Conservation (phyloP, 75 land plant species). For the Cunninghamia lanceolata region DNA sequence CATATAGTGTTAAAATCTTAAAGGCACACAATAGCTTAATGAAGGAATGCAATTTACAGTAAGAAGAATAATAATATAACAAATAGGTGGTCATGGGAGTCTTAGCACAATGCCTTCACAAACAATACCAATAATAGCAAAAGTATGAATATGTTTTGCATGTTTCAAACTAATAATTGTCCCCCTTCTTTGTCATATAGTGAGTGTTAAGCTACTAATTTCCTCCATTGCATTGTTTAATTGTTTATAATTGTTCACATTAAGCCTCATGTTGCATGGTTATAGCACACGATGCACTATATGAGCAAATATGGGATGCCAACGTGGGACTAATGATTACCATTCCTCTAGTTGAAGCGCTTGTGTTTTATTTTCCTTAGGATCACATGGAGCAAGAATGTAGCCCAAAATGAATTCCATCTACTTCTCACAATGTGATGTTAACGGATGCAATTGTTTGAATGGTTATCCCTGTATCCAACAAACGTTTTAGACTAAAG, state of each 20-base stretch:
- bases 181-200: too few species aligned
- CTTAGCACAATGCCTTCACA: neutral
- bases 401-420: too few species aligned
- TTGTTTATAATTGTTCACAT: too few species aligned
- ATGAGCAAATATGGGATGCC: constrained; percentile 64
- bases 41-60: neutral
- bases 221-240: neutral
- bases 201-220: too few species aligned
- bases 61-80: too few species aligned
- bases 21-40: neutral
- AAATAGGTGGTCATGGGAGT: neutral
- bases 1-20: too few species aligned
- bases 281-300: constrained; percentile 24
- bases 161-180: neutral
- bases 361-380: constrained; percentile 66
- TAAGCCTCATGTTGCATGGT: neutral
- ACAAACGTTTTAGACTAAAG: too few species aligned
- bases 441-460: too few species aligned
- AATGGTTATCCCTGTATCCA: too few species aligned
- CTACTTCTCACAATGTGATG: too few species aligned
- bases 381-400: constrained; percentile 77
- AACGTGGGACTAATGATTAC: constrained; percentile 70
- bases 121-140: too few species aligned
- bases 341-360: constrained; percentile 49
- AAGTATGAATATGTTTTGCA: neutral